phyloP scores from a whole-genome alignment of 345 rosid species.

The Pelargonium nanum region DNA sequence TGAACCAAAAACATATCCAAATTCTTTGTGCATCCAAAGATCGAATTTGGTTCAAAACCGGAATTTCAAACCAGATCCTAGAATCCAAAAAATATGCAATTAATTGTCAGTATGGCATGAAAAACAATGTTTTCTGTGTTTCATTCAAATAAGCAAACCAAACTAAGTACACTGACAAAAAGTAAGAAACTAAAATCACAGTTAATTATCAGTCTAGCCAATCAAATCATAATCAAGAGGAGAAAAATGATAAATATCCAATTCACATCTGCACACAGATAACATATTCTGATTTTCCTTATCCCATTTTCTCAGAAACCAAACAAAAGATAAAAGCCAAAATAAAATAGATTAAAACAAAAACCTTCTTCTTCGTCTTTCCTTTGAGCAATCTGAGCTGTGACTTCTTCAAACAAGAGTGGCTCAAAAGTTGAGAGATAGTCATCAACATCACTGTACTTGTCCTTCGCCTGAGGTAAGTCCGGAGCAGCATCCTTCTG shows the following conservation, averaged over 20 bases:
- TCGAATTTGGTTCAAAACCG: too few species aligned
- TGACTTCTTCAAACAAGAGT: conserved; percentile 81
- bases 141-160: too few species aligned
- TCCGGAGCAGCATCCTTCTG: conserved; percentile 18
- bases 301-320: background rate
- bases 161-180: too few species aligned
- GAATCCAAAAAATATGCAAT: too few species aligned
- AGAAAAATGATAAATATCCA: too few species aligned
- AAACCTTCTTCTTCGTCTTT: conserved; percentile 72
- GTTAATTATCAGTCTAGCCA: too few species aligned
- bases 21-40: too few species aligned
- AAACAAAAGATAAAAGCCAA: background rate
- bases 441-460: conserved; percentile 61
- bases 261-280: background rate
- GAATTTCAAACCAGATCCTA: too few species aligned
- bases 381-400: conserved; percentile 74
- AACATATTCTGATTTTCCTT: background rate
- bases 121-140: too few species aligned
- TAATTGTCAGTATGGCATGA: too few species aligned
- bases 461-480: conserved; percentile 47
- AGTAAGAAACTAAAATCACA: too few species aligned
- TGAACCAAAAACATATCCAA: too few species aligned
- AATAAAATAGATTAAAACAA: conserved; percentile 8
- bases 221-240: background rate
- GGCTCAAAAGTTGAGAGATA: conserved; percentile 79